Base-by-base conservation (phyloP, 2,329 filamentous ascomycete species). In the Kalmusia sp. region DNA sequence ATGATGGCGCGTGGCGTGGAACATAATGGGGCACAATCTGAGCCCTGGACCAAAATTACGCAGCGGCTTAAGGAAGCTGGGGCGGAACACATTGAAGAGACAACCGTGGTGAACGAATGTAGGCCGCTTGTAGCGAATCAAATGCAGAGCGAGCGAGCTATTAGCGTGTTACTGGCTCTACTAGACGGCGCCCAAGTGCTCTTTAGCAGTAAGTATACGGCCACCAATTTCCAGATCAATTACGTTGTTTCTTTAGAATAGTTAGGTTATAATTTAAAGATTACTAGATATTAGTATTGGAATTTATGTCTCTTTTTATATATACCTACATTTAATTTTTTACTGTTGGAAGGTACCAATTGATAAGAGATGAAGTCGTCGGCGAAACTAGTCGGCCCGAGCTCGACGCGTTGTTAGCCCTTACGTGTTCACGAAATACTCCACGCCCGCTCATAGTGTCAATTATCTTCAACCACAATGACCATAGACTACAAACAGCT, bases 401-500 rank as follows among this genome's bases (percentile, higher is more conserved):
- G 38, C 38, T 41, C 7, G 12, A 41, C 17, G 30, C 41, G n/a
- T n/a, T n/a, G n/a, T n/a, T n/a, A n/a, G n/a, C n/a, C n/a, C n/a
- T n/a, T n/a, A n/a, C n/a, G n/a, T n/a, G n/a, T n/a, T n/a, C n/a
- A n/a, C n/a, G n/a, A n/a, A n/a, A n/a, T 11, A 38, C 34, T 17
- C 21, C 14, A 5, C 4, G 8, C 14, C 28, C 49, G 34, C 46
- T 44, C 38, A 15, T 22, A 25, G 7, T 14, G 15, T 57, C 19
- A 33, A 30, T 43, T 22, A 40, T 17, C 25, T 35, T 17, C 15
- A 54, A 8, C 21, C 41, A 50, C 39, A 43, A 76, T 75, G 73
- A 65, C 63, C 31, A 72, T 72, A 48, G 88, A 83, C 76, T 96
- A 97, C 81, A 99, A 97, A 78, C 85, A 89, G 68, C 83, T 89